These are phyloP conservation scores for Solanum phureja DNA, from an alignment of 257 asterid genomes.

Conservation along the genomic window DNA sequence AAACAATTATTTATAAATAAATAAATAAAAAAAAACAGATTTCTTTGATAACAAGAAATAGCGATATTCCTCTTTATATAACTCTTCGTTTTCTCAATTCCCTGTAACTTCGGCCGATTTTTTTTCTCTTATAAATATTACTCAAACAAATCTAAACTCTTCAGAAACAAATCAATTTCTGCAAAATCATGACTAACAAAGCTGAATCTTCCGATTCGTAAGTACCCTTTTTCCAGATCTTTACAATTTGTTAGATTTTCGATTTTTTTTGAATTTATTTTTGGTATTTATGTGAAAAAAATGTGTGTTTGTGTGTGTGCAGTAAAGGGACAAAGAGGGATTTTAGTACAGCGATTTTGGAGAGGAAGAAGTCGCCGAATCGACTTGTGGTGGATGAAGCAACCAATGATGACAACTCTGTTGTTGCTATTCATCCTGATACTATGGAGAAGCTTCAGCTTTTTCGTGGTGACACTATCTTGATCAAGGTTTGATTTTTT, in stretches of 20 bases:
- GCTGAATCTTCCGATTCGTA: constrained; percentile 68
- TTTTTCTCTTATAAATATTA: background rate
- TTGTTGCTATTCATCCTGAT: constrained; percentile 23
- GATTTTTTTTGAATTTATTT: background rate
- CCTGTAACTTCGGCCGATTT: background rate
- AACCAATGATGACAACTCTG: constrained; percentile 20
- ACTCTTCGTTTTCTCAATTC: background rate
- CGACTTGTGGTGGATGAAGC: constrained; percentile 22
- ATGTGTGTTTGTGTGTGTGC: background rate
- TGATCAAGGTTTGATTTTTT: constrained; percentile 12
- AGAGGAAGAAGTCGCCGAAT: constrained; percentile 20
- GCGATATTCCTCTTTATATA: background rate
- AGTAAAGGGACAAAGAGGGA: constrained; percentile 23
- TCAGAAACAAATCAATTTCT: background rate
- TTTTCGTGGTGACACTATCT: constrained; percentile 23
- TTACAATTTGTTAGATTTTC: background rate
- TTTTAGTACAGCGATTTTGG: constrained; percentile 22
- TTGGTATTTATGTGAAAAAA: background rate
- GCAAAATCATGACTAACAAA: constrained; percentile 34
- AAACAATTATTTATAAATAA: no score
- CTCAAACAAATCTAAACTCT: background rate
- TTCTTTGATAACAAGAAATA: constrained; percentile 10
- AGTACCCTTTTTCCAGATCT: constrained; percentile 29
- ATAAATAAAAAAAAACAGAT: background rate
- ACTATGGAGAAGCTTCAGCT: constrained; percentile 29